phyloP scores from a whole-genome alignment of 2,329 filamentous ascomycete species.

The Incumbomyces delicatus region DNA sequence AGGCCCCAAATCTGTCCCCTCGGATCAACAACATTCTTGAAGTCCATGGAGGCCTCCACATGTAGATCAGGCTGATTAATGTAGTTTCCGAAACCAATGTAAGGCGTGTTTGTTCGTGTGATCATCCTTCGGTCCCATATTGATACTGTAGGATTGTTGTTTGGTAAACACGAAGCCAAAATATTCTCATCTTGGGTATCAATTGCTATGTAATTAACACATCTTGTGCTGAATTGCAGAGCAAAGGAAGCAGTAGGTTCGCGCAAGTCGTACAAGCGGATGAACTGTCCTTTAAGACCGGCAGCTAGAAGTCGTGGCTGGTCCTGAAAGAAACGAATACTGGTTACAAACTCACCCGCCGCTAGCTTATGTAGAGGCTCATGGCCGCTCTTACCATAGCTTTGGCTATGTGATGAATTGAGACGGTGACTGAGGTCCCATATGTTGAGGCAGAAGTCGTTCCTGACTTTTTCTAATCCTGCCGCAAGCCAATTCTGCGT shows the following conservation, averaged over 20 bases:
- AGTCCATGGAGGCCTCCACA: slow-evolving; percentile 43
- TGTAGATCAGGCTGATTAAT: slow-evolving; percentile 27
- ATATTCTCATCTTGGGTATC: slow-evolving; percentile 57
- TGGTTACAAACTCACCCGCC: slow-evolving; percentile 53
- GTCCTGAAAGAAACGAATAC: slow-evolving; percentile 53
- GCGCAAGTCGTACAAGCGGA: slow-evolving; percentile 54
- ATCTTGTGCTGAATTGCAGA: slow-evolving; percentile 45
- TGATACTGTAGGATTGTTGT: slow-evolving; percentile 48
- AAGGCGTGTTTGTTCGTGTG: slow-evolving; percentile 27
- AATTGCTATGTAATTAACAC: slow-evolving; percentile 55
- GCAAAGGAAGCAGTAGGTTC: slow-evolving; percentile 30
- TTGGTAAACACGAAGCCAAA: slow-evolving; percentile 48
- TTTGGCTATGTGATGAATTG: slow-evolving; percentile 25
- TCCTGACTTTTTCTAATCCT: slow-evolving; percentile 53
- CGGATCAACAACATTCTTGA: slow-evolving; percentile 44
- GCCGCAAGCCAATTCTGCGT: slow-evolving; percentile 48
- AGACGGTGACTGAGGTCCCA: slow-evolving; percentile 49
- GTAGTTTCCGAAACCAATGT: slow-evolving; percentile 24
- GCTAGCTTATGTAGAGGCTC: slow-evolving; percentile 51
- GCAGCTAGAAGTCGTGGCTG: slow-evolving; percentile 53
- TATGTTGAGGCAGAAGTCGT: slow-evolving; percentile 55
- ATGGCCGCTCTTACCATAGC: slow-evolving; percentile 15
- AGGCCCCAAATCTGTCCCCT: slow-evolving; percentile 52
- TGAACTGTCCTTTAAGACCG: slow-evolving; percentile 50
- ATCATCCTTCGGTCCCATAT: slow-evolving; percentile 53